phyloP scores from a whole-genome alignment of 805 yeast genomes.

The Scheffersomyces stipitis region DNA sequence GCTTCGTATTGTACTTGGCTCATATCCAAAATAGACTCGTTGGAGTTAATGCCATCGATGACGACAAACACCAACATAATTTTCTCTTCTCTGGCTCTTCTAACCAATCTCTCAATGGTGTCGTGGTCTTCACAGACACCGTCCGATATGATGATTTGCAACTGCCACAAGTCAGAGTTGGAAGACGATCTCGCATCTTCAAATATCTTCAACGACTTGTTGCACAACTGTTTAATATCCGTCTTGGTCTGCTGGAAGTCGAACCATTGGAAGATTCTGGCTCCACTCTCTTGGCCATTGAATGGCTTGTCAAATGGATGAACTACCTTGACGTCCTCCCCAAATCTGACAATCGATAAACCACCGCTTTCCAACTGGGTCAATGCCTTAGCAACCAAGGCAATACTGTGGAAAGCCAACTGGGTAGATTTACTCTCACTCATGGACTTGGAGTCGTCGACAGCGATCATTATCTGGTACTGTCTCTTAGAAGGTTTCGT shows the following conservation, averaged over 20 bases:
- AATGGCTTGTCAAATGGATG: conserved; percentile 90
- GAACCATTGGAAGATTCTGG: conserved; percentile 81
- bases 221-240: conserved; percentile 72
- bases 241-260: conserved; percentile 88
- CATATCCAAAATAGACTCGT: conserved; percentile 91
- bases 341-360: conserved; percentile 85
- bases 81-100: conserved; percentile 87
- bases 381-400: conserved; percentile 89
- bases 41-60: conserved; percentile 82
- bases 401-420: conserved; percentile 91
- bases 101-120: conserved; percentile 75
- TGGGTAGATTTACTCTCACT: conserved; percentile 87
- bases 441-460: conserved; percentile 98
- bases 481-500: conserved; percentile 97
- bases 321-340: conserved; percentile 77
- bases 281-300: conserved; percentile 73
- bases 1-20: conserved; percentile 83
- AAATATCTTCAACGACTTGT: conserved; percentile 71
- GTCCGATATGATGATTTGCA: conserved; percentile 89
- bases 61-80: conserved; percentile 94
- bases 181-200: conserved; percentile 51
- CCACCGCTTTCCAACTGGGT: conserved; percentile 95
- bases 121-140: conserved; percentile 97
- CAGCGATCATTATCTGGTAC: conserved; percentile 95
- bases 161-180: conserved; percentile 78